Evolutionary conservation across 1,139 yeast genomes (phyloP).

Genomic region (Waltiozyma sp.): DNA sequence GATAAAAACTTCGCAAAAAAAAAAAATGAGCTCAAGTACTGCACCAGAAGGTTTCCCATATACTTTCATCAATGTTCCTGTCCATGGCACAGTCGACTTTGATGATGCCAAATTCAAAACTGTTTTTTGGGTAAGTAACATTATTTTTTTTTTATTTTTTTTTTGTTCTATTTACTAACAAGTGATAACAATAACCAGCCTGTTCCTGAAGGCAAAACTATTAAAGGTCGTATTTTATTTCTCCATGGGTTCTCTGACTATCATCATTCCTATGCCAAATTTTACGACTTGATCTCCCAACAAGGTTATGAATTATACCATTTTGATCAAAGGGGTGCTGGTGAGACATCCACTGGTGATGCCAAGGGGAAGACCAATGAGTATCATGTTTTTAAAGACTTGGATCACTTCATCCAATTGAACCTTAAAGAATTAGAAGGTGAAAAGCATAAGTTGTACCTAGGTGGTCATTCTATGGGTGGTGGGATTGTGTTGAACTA

Average conservation of each 20-base stretch:
- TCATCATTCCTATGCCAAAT: conserved; percentile 39
- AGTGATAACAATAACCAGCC: conserved; percentile 5
- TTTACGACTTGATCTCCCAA: conserved; percentile 46
- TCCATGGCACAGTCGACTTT: conserved; percentile 1
- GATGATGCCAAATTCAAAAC: conserved; percentile 12
- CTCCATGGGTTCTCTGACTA: conserved; percentile 82
- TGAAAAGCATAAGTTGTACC: conserved; percentile 34
- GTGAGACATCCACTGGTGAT: conserved; percentile 54
- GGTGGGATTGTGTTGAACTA: conserved; percentile 76
- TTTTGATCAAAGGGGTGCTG: conserved; percentile 87
- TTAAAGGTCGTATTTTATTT: conserved; percentile 47
- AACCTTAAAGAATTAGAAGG: conserved; percentile 23
- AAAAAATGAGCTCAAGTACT: neutral
- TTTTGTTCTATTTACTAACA: neutral
- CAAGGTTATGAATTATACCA: conserved; percentile 65
- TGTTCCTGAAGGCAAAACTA: conserved; percentile 26
- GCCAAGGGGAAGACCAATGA: conserved; percentile 62
- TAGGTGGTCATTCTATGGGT: conserved; percentile 95
- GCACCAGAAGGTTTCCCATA: neutral
- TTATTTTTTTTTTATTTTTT: too few species aligned
- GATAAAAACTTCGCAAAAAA: too few species aligned
- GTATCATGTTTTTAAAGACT: conserved; percentile 48
- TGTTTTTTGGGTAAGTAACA: conserved; percentile 12
- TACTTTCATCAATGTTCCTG: neutral
- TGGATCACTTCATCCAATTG: conserved; percentile 42